These are phyloP conservation scores for Plantago ovata DNA, from an alignment of 257 asterid genomes.

Conservation along the genomic window DNA sequence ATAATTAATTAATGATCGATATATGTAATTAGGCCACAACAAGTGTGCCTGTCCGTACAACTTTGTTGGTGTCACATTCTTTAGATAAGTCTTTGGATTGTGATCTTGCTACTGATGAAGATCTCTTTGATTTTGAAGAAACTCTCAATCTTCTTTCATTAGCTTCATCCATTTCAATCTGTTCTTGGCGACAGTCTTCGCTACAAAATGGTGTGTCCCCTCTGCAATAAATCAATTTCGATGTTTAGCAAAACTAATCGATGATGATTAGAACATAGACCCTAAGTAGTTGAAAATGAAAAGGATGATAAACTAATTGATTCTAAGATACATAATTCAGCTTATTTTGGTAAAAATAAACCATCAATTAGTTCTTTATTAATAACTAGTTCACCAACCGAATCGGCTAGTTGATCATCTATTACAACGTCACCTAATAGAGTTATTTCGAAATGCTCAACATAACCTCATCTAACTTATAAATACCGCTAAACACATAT, in stretches of 20 bases:
- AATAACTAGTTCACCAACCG: too few species aligned
- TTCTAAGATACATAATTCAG: too few species aligned
- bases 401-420: too few species aligned
- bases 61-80: slow-evolving; percentile 51
- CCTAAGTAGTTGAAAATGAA: too few species aligned
- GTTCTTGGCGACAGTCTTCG: slow-evolving; percentile 91
- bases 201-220: slow-evolving; percentile 92
- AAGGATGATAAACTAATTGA: too few species aligned
- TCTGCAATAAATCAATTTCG: slow-evolving; percentile 39
- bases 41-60: slow-evolving; percentile 59
- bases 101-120: slow-evolving; percentile 23
- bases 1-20: background rate
- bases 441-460: too few species aligned
- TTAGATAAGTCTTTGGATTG: slow-evolving; percentile 37
- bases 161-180: slow-evolving; percentile 88
- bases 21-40: slow-evolving; percentile 43
- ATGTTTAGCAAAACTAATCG: background rate
- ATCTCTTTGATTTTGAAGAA: slow-evolving; percentile 52
- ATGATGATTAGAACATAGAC: too few species aligned
- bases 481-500: too few species aligned
- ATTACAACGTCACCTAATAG: too few species aligned
- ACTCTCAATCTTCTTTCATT: slow-evolving; percentile 54
- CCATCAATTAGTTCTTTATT: too few species aligned
- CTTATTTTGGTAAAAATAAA: too few species aligned
- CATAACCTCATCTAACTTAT: too few species aligned